These are phyloP conservation scores for Cotoneaster glaucophyllus DNA, from an alignment of 306 rosid genomes.

Conservation along the genomic window DNA sequence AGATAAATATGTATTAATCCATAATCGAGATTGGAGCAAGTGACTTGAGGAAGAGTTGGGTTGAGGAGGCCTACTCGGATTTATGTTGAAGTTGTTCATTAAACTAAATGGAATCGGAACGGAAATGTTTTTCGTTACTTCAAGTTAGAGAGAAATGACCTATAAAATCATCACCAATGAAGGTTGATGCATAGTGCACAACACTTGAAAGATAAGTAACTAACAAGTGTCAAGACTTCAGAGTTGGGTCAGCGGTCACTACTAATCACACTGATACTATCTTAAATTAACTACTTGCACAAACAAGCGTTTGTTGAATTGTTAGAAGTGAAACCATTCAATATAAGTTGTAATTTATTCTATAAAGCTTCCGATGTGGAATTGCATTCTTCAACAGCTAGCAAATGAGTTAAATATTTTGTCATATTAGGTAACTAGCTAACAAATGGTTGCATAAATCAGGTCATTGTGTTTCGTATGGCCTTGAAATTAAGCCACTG, in stretches of 20 bases:
- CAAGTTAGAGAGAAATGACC: neutral
- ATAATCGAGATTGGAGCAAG: neutral
- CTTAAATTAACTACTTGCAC: too few species aligned
- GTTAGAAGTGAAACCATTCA: too few species aligned
- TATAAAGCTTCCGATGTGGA: too few species aligned
- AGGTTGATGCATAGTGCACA: neutral
- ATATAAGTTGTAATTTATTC: too few species aligned
- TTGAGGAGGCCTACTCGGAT: neutral
- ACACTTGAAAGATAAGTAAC: neutral
- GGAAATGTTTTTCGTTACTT: neutral
- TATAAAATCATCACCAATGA: neutral
- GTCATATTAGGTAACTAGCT: neutral
- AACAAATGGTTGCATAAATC: neutral
- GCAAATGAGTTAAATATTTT: neutral
- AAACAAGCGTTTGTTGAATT: fast-evolving
- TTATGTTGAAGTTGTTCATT: too few species aligned
- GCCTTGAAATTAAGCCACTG: neutral
- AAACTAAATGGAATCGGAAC: neutral
- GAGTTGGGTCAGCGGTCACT: too few species aligned
- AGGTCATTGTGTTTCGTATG: neutral
- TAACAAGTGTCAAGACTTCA: too few species aligned
- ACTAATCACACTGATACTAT: too few species aligned
- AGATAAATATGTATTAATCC: too few species aligned
- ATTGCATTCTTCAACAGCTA: neutral
- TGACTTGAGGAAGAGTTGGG: neutral